Base-by-base conservation (phyloP, 176 grass and related monocot species). In the Aegilops tauschii region DNA sequence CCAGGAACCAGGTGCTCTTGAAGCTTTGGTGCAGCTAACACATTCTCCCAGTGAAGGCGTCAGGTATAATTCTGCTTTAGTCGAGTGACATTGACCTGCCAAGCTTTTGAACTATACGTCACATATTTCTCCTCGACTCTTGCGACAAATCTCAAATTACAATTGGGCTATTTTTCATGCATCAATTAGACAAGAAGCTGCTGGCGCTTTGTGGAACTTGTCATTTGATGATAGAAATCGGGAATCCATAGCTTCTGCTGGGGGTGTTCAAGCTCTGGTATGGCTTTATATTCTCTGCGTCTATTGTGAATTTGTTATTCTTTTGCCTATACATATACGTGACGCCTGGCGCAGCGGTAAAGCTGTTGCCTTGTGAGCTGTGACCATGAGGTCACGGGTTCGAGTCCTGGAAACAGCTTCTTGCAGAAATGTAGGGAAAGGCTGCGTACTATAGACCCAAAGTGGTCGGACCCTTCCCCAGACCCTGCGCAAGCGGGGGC, bases 151-250 rank as follows among this genome's bases (percentile, higher is more conserved):
- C 35, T 18, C 82, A 75, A 61, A 72, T 86, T 89, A 61, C 18
- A 45, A 8, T 47, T 27, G 65, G 69, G 2, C 21, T 8, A 42
- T 61, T 76, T 86, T 80, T 56, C 80, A 79, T 87, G 67, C 31
- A 50, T 66, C 61, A 84, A 88, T 73, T 85, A 99, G 97, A 83
- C 97, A 99, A 94, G 97, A 94, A 88, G 97, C 94, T 87, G 97
- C 97, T 83, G 97, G 97, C 82, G 97, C 97, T 87, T 84, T 99
- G 85, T 99, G 97, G 97, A 99, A 99, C 70, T 88, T 99, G 45
- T 99, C 97, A 23, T 99, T 99, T 86, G 97, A 99, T 99, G 97
- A 99, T 88, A 94, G 89, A 91, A 99, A 99, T 59, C 92, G 97
- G 35, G 97, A 99, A 86, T 91, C 92, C 76, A 99, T 99, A 83